phyloP scores from a whole-genome alignment of 108 stramenopile species.

The Mediolabrus comicus region DNA sequence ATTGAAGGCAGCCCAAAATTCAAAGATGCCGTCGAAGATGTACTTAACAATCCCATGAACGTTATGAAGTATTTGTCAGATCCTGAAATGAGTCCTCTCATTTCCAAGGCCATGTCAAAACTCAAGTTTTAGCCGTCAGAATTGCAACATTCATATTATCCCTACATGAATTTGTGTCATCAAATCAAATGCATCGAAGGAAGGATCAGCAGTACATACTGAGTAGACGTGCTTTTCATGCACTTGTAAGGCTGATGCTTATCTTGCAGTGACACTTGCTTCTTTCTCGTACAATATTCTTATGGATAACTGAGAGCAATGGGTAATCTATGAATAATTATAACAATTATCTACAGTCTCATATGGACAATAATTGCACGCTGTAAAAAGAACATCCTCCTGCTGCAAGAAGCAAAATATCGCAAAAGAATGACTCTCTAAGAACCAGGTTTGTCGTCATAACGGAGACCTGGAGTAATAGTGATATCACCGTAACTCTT shows the following conservation, averaged over 20 bases:
- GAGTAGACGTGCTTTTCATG: no score
- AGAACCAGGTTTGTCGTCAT: slow-evolving; percentile 38
- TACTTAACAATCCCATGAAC: slow-evolving; percentile 37
- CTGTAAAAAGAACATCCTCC: not conserved
- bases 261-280: no score
- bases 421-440: no score
- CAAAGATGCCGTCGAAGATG: slow-evolving; percentile 45
- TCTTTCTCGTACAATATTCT: no score
- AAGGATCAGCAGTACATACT: no score
- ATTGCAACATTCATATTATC: no score
- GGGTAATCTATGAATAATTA: not conserved
- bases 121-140: slow-evolving; percentile 43
- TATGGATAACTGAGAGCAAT: no score
- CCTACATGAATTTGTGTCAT: no score
- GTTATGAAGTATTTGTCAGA: slow-evolving; percentile 45
- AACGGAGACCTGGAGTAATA: slow-evolving; percentile 54
- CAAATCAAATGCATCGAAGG: no score
- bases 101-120: slow-evolving; percentile 47
- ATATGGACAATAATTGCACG: not conserved
- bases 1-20: slow-evolving; percentile 40
- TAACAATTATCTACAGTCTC: not conserved
- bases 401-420: not conserved
- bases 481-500: slow-evolving; percentile 89
- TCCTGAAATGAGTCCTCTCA: slow-evolving; percentile 50
- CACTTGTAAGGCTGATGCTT: no score